Base-by-base conservation (phyloP, 1,284 basidiomycete genomes). In the Cerioporus squamosus region DNA sequence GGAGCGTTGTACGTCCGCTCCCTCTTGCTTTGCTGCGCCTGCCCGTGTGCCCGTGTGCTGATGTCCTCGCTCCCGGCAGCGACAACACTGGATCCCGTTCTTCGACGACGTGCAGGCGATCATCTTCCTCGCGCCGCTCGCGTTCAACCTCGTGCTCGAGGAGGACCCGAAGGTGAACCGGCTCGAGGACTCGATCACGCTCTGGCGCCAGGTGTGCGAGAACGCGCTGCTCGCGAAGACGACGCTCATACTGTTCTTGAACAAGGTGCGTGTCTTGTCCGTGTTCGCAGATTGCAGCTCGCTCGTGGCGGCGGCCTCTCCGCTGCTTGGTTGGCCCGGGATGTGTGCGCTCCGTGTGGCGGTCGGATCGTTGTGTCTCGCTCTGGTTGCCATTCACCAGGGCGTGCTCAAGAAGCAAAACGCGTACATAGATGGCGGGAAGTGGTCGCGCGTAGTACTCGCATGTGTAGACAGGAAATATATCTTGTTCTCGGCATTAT, bases 61-160 rank as follows among this genome's bases (percentile, higher is more conserved):
- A 14, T 14, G 17, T 5, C n/a, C 2, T 7, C 10, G 36, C n/a
- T 6, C 47, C n/a, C n/a, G n/a, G 31, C 66, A 90, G 88, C 79
- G 88, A 39, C 79, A 81, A 10, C 82, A 84, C 4, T 91, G 89
- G 89, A 85, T 86, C 66, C 83, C 85, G 0, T 87, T 81, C 68
- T 87, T 87, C 63, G 84, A 86, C 57, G 82, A 84, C 63, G 68
- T 75, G 29, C 66, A 72, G 53, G 81, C 75, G n/a, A 77, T 78
- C 77, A 65, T 82, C 58, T 83, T 82, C 67, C 78, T 82, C 74
- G 84, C 66, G 66, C 86, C 60, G 75, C 81, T 67, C 77, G 83
- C 62, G 31, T 86, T 87, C 68, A 84, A 88, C 67, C 81, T 87
- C 64, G 76, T 75, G 49, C 78, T 87, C 5, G 84, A 85, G 56